Conservation (phyloP, 148 eudicot genomes). For the Heliosperma pusillum region DNA sequence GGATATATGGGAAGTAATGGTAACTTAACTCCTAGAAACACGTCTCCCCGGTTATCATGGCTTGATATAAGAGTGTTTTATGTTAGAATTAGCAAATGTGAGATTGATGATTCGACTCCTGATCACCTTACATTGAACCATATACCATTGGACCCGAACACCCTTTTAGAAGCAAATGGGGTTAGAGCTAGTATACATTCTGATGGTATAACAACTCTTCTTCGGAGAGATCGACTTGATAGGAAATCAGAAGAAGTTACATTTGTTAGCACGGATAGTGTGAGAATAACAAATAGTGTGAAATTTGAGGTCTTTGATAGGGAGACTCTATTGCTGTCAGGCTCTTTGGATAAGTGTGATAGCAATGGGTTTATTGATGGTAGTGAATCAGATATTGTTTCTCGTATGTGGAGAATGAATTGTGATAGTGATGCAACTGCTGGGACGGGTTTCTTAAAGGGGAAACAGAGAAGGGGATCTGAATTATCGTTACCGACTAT, state of each 20-base stretch:
- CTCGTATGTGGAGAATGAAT: slow-evolving; percentile 52
- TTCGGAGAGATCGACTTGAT: slow-evolving; percentile 63
- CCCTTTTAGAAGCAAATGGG: slow-evolving; percentile 75
- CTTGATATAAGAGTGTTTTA: slow-evolving; percentile 71
- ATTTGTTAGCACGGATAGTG: slow-evolving; percentile 68
- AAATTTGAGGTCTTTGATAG: slow-evolving; percentile 66
- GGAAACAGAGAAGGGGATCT: slow-evolving; percentile 34
- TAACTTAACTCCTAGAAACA: slow-evolving; percentile 28
- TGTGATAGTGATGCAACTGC: slow-evolving; percentile 44
- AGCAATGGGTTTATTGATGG: slow-evolving; percentile 41
- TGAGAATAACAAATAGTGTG: slow-evolving; percentile 55
- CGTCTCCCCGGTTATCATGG: slow-evolving; percentile 49
- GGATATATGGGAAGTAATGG: slow-evolving; percentile 39
- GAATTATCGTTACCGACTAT: slow-evolving; percentile 40
- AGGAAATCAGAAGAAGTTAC: slow-evolving; percentile 73
- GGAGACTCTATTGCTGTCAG: slow-evolving; percentile 52
- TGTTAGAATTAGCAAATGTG: slow-evolving; percentile 59
- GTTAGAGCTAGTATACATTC: slow-evolving; percentile 55
- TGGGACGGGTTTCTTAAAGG: slow-evolving; percentile 52
- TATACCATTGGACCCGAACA: slow-evolving; percentile 55
- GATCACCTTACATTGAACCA: slow-evolving; percentile 64
- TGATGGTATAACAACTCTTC: slow-evolving; percentile 50
- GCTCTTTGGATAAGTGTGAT: slow-evolving; percentile 45
- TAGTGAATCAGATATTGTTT: slow-evolving; percentile 30
- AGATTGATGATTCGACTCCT: slow-evolving; percentile 57